Conservation (phyloP, 2,329 filamentous ascomycete species). For the Incumbomyces delicatus region DNA sequence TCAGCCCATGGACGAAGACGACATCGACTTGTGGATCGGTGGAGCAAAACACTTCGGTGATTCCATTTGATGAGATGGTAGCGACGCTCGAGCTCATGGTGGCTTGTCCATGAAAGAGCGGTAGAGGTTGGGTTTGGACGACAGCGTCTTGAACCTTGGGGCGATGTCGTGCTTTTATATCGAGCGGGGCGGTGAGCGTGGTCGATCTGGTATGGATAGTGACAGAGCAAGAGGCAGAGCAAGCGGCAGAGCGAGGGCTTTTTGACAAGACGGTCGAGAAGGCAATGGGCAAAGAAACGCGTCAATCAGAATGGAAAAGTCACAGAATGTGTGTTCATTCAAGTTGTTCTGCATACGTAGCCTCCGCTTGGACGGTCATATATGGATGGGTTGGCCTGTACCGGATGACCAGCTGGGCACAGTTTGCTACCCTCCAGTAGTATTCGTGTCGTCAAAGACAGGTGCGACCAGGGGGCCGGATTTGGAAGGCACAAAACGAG, state of each 20-base stretch:
- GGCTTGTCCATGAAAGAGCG: not conserved
- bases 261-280: not conserved
- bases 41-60: constrained; percentile 33
- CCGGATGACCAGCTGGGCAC: too few species aligned
- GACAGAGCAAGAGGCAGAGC: too few species aligned
- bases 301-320: too few species aligned
- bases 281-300: not conserved
- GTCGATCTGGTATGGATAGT: not conserved
- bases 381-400: too few species aligned
- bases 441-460: too few species aligned
- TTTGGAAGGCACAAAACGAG: too few species aligned
- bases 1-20: constrained; percentile 61
- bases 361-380: too few species aligned
- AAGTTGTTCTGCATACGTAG: too few species aligned
- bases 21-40: constrained; percentile 40
- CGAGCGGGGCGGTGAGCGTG: not conserved
- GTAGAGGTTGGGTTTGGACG: too few species aligned
- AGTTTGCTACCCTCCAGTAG: too few species aligned
- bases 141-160: not conserved
- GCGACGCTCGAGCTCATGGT: constrained; percentile 1
- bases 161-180: not conserved
- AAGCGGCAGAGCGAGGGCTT: not conserved
- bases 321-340: too few species aligned
- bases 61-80: constrained; percentile 23
- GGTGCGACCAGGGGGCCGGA: too few species aligned